These are phyloP conservation scores for Rhinocladiella similis DNA, from an alignment of 2,329 filamentous ascomycete genomes.

Conservation along the genomic window DNA sequence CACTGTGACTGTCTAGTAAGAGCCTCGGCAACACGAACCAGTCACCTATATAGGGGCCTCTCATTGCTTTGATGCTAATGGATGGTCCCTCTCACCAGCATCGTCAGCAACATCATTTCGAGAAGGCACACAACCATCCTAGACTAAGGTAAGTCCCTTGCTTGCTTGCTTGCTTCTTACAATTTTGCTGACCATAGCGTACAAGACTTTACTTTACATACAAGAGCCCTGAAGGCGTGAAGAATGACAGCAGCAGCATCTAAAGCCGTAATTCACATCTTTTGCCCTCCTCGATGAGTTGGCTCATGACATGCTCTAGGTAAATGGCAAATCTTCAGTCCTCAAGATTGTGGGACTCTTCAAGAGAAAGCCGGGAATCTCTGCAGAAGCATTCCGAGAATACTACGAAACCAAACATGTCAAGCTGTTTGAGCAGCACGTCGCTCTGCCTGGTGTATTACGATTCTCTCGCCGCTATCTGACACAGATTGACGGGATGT, in stretches of 20 bases:
- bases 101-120: neutral
- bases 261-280: slow-evolving; percentile 4
- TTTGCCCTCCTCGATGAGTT: too few species aligned
- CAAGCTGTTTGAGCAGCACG: slow-evolving; percentile 11
- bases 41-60: too few species aligned
- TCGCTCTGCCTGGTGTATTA: slow-evolving; percentile 12
- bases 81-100: neutral
- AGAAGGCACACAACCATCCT: neutral
- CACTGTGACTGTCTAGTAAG: too few species aligned
- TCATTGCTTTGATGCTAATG: neutral
- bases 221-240: neutral
- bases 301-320: neutral
- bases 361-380: slow-evolving; percentile 14
- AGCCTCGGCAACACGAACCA: too few species aligned
- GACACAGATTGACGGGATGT: slow-evolving; percentile 15
- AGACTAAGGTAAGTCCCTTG: neutral
- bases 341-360: slow-evolving; percentile 14
- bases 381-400: slow-evolving; percentile 11
- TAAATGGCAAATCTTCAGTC: slow-evolving; percentile 6
- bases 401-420: slow-evolving; percentile 17
- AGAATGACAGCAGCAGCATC: neutral
- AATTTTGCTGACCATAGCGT: neutral
- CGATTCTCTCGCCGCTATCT: slow-evolving; percentile 16
- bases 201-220: neutral
- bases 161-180: neutral